Evolutionary conservation across 2,329 filamentous ascomycete genomes (phyloP).

Genomic region (Eutypella sp.): DNA sequence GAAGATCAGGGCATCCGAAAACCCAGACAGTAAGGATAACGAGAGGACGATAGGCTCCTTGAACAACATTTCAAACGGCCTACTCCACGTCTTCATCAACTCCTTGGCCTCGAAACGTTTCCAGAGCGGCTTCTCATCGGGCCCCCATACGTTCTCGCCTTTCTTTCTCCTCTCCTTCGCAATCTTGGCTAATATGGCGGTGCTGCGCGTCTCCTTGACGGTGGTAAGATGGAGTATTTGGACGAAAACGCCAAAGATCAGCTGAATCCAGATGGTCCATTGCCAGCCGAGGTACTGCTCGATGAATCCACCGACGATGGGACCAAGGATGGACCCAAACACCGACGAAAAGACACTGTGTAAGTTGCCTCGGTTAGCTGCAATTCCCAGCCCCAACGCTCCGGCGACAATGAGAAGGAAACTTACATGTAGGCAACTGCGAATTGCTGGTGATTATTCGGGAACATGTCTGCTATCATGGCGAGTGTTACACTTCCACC

Average conservation of each 20-base stretch:
- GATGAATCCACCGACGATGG: constrained; percentile 73
- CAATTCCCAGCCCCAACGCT: too few relatives aligned
- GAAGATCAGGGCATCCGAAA: constrained; percentile 62
- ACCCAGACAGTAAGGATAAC: constrained; percentile 57
- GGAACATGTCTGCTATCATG: constrained; percentile 72
- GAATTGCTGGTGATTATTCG: constrained; percentile 66
- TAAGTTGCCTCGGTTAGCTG: too few relatives aligned
- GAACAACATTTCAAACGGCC: constrained; percentile 60
- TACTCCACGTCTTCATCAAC: constrained; percentile 47
- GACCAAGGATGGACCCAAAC: constrained; percentile 69
- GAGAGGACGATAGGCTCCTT: constrained; percentile 60
- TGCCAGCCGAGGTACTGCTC: constrained; percentile 64
- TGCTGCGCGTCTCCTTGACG: constrained; percentile 74
- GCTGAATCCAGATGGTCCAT: constrained; percentile 73
- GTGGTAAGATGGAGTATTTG: constrained; percentile 62
- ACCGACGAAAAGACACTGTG: constrained; percentile 68
- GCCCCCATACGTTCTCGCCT: constrained; percentile 64
- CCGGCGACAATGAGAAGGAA: too few relatives aligned
- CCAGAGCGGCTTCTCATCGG: constrained; percentile 54
- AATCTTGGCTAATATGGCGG: constrained; percentile 72
- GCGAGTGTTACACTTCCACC: constrained; percentile 69
- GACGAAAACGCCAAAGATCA: constrained; percentile 69
- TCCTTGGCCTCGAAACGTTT: constrained; percentile 35
- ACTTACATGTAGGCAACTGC: constrained; percentile 62
- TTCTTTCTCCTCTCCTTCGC: constrained; percentile 67